Conservation (phyloP, 306 rosid species). For the Psophocarpus tetragonolobus region DNA sequence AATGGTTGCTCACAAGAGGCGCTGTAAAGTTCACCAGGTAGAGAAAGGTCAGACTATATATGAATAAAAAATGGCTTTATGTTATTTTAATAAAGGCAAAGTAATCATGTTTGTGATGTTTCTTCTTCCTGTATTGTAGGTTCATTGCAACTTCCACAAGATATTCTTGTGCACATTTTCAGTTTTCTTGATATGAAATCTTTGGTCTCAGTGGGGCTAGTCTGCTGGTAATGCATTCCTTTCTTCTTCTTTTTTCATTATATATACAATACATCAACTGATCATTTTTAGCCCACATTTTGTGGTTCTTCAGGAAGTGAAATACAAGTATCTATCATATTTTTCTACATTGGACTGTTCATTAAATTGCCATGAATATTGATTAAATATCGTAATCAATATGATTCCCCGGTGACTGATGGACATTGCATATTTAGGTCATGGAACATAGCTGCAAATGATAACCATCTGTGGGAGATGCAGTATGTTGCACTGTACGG, state of each 20-base stretch:
- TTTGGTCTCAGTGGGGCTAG: conserved; percentile 59
- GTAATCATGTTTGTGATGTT: conserved; percentile 1
- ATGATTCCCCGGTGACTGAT: conserved; percentile 17
- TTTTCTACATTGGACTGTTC: background rate
- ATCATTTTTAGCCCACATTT: conserved; percentile 12
- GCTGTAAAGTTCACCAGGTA: conserved; percentile 55
- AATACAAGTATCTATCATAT: background rate
- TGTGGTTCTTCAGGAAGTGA: conserved; percentile 4
- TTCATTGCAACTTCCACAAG: conserved; percentile 64
- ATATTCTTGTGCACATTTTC: conserved; percentile 70
- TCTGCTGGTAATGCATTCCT: conserved; percentile 58
- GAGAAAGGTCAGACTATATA: conserved; percentile 50
- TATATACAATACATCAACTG: conserved; percentile 17
- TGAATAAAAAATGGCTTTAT: conserved; percentile 20
- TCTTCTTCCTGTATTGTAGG: conserved; percentile 41
- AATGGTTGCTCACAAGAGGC: conserved; percentile 77
- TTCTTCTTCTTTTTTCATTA: conserved; percentile 19
- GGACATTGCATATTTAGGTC: conserved; percentile 57
- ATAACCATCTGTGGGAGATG: conserved; percentile 63
- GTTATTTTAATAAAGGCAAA: conserved; percentile 1
- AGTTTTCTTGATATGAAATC: conserved; percentile 69
- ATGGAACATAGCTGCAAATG: conserved; percentile 85
- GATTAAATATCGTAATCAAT: background rate
- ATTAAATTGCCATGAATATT: conserved; percentile 11
- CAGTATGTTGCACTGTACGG: conserved; percentile 55